A percentile compares a stretch with the other conserved stretches of the same genome.
These are phyloP conservation scores for Metschnikowia baotianmanensis DNA, from an alignment of 805 yeast genomes.

Conservation along the genomic window DNA sequence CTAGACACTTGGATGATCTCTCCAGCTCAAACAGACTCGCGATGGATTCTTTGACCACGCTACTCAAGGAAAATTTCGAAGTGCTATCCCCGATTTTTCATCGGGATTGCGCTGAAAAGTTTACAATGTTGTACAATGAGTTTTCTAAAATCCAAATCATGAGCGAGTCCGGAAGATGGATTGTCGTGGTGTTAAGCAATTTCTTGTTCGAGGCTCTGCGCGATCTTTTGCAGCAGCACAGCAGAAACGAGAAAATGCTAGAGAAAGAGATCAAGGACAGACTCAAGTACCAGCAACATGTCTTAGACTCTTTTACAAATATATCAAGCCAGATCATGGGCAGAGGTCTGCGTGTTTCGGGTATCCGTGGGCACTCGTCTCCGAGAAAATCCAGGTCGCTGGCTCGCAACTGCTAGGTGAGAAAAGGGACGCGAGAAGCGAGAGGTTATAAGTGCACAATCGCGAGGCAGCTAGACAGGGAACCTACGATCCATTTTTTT, in stretches of 20 bases:
- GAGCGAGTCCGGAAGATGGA: constrained; percentile 3
- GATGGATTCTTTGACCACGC: constrained; percentile 7
- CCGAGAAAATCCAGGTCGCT: constrained; percentile 5
- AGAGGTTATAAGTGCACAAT: no score
- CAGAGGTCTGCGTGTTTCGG: constrained; percentile 8
- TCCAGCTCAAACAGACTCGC: constrained; percentile 11
- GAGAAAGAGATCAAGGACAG: constrained; percentile 14
- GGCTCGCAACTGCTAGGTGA: background rate
- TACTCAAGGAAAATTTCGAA: constrained; percentile 14
- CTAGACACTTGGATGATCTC: constrained; percentile 1
- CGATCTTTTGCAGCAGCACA: constrained; percentile 11
- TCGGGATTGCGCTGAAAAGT: constrained; percentile 14
- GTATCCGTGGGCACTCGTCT: constrained; percentile 13
- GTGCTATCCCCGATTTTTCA: constrained; percentile 13
- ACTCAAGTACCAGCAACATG: constrained; percentile 16
- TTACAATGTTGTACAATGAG: constrained; percentile 10
- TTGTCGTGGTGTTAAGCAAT: constrained; percentile 8
- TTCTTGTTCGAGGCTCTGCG: constrained; percentile 13
- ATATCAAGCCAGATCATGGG: constrained; percentile 13
- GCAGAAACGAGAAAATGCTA: constrained; percentile 13
- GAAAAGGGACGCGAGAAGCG: no score
- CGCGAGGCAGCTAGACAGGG: no score
- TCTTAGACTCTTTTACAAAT: constrained; percentile 11
- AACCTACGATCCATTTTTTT: no score
- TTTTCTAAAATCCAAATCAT: constrained; percentile 5